phyloP scores from a whole-genome alignment of 192 early-diverging fungal species.

The Mortierella claussenii region DNA sequence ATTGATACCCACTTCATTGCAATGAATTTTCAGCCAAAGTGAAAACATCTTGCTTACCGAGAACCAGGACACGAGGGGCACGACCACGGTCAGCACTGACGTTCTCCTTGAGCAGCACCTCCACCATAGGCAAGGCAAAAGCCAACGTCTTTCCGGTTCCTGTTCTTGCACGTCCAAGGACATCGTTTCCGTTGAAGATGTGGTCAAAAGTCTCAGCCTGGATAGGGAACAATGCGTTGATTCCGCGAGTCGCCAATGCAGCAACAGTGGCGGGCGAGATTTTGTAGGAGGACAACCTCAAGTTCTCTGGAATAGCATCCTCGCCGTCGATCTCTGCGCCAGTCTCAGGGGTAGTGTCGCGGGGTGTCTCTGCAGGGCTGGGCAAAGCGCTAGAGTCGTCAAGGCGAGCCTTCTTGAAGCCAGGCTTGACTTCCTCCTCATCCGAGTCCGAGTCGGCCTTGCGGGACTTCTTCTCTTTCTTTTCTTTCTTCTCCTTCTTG shows the following conservation, averaged over 20 bases:
- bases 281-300: conserved; percentile 68
- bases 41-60: too few relatives aligned
- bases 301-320: conserved; percentile 65
- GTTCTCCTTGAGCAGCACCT: conserved; percentile 61
- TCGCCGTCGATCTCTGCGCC: conserved; percentile 29
- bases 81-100: conserved; percentile 53
- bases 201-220: conserved; percentile 86
- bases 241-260: conserved; percentile 76
- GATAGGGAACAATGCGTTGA: conserved; percentile 91
- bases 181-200: conserved; percentile 79
- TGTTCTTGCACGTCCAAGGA: conserved; percentile 78
- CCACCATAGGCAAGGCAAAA: conserved; percentile 83
- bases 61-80: conserved; percentile 63
- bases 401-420: conserved; percentile 48
- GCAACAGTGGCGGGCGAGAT: conserved; percentile 74
- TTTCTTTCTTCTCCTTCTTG: conserved; percentile 61
- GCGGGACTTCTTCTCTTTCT: conserved; percentile 60
- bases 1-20: neutral
- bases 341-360: conserved; percentile 44
- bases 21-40: too few relatives aligned
- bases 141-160: conserved; percentile 88
- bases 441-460: conserved; percentile 58
- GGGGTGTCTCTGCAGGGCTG: conserved; percentile 38
- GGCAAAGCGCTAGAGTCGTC: conserved; percentile 12
- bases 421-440: conserved; percentile 30